Evolutionary conservation across 148 eudicot species (phyloP), one percentile per base, ranked within the genome.

Genomic region (Dianthus caryophyllus): DNA sequence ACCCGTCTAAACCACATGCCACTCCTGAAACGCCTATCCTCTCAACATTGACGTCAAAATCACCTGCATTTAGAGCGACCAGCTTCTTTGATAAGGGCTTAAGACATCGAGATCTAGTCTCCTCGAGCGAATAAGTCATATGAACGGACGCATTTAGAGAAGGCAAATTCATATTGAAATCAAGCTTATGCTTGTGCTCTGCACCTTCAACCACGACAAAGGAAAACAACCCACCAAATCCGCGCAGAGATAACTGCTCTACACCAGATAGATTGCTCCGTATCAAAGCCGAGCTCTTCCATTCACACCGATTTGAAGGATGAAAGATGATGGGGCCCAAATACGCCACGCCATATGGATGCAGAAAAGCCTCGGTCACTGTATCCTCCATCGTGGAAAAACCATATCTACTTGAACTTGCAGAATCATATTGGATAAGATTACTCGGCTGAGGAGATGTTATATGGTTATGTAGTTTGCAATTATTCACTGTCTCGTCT

Each of bases 191-290:
- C 29, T 81, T 79, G 30, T 62, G 73, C 62, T 81, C 77, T 39
- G 84, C 64, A 33, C 78, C 91, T 65, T 92, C 94, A 49, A 81
- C 80, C 76, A 92, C 71, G 44, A 64, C 73, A 29, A 92, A 49
- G 48, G 98, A 89, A 53, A 70, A 69, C 25, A 81, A 87, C 9
- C 94, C 98, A 22, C 98, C 96, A 65, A 69, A 82, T 41, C 94
- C 98, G 66, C 61, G 87, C 62, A 91, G 68, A 65, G 87, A 71
- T 57, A 91, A 65, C 84, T 83, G 85, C 81, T 88, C 97, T 22
- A 89, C 85, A 57, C 96, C 98, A 64, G 94, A 87, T 48, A 89
- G 85, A 81, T 92, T 87, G 82, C 80, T 92, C 81, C 94, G 81
- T 65, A 89, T 71, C 38, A 92, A 71, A 68, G 80, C 94, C 25